A percentile compares a stretch with the other conserved stretches of the same genome.
These are phyloP conservation scores for Blastocystis hominis DNA, from an alignment of 352 stramenopile species.

Conservation along the genomic window DNA sequence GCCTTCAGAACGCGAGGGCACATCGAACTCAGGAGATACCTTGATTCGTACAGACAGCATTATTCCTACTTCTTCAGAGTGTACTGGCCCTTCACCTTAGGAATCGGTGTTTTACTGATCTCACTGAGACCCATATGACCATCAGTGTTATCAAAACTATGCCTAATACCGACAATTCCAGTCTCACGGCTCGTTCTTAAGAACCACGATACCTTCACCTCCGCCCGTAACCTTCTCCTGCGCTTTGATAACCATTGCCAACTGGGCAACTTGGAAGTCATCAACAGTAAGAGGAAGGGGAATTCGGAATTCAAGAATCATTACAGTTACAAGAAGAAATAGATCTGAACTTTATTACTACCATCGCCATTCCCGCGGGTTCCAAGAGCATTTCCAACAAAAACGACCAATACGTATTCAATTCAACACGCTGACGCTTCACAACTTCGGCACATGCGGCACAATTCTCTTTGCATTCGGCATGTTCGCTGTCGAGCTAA, in stretches of 20 bases:
- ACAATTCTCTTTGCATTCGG: not conserved
- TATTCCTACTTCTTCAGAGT: constrained; percentile 49
- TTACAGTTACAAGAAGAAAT: not conserved
- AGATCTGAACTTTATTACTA: not conserved
- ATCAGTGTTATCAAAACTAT: constrained; percentile 57
- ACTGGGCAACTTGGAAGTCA: constrained; percentile 54
- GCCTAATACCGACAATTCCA: too few relatives aligned
- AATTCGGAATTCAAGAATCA: constrained; percentile 59
- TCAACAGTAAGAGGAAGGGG: constrained; percentile 34
- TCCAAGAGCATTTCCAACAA: not conserved
- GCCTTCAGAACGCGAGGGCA: constrained; percentile 41
- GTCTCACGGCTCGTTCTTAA: constrained; percentile 51
- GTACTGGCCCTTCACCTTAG: constrained; percentile 57
- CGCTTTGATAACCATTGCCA: constrained; percentile 51
- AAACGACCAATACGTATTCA: not conserved
- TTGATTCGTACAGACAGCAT: not conserved
- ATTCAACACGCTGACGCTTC: not conserved
- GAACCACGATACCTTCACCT: constrained; percentile 51
- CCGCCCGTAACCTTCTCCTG: constrained; percentile 55
- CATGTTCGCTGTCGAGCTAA: not conserved
- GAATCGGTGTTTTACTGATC: constrained; percentile 34
- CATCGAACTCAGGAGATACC: constrained; percentile 55
- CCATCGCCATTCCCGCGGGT: not conserved
- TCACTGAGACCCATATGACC: constrained; percentile 57
- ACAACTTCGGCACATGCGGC: not conserved